Evolutionary conservation across 1,139 yeast genomes (phyloP).

Genomic region (Waltiozyma sp.): DNA sequence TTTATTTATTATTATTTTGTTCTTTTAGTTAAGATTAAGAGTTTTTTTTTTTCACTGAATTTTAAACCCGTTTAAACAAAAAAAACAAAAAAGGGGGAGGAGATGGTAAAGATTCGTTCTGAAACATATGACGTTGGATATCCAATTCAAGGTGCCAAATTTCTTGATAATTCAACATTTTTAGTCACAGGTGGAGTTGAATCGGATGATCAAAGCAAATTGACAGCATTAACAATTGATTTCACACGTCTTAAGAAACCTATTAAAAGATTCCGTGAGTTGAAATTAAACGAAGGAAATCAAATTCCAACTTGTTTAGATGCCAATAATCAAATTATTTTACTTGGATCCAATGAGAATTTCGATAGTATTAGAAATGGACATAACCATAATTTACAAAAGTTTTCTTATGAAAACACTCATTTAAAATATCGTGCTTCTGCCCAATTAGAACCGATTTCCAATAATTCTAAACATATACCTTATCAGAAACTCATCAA

Average conservation of each 20-base stretch:
- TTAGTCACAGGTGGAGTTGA: slow-evolving; percentile 90
- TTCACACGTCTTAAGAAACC: slow-evolving; percentile 34
- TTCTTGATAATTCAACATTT: slow-evolving; percentile 51
- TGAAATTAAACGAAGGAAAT: slow-evolving; percentile 48
- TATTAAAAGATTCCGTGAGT: slow-evolving; percentile 58
- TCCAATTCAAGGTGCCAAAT: slow-evolving; percentile 75
- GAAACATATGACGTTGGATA: slow-evolving; percentile 48
- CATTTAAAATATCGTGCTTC: slow-evolving; percentile 51
- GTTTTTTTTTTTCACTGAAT: no score
- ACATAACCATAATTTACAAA: slow-evolving; percentile 61
- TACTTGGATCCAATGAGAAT: slow-evolving; percentile 72
- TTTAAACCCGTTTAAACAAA: no score
- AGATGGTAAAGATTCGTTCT: slow-evolving; percentile 21
- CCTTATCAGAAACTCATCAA: slow-evolving; percentile 47
- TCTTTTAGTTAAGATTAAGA: no score
- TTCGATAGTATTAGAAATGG: slow-evolving; percentile 41
- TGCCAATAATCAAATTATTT: slow-evolving; percentile 38
- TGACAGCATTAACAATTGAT: slow-evolving; percentile 58
- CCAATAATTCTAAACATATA: slow-evolving; percentile 1
- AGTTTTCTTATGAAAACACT: slow-evolving; percentile 35
- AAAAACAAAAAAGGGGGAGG: no score
- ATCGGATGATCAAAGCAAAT: slow-evolving; percentile 75
- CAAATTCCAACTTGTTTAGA: slow-evolving; percentile 71
- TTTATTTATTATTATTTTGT: no score
- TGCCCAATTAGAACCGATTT: slow-evolving; percentile 27